Evolutionary conservation across 192 early-diverging fungal species (phyloP).

Genomic region (Cladochytrium replicatum): DNA sequence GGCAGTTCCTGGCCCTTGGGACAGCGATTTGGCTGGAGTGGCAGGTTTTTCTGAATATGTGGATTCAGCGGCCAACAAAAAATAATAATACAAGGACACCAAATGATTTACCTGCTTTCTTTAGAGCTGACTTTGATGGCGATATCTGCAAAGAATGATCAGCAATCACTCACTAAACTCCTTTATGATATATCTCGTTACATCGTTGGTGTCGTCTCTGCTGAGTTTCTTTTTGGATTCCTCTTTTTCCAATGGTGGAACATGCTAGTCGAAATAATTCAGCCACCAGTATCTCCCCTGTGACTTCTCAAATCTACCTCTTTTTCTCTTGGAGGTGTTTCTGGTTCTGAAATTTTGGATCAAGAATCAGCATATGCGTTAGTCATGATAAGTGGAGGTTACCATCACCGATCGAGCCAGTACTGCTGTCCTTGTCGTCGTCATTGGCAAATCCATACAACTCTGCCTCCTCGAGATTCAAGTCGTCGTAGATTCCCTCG

Average conservation of each 20-base stretch:
- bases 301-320: constrained; percentile 13
- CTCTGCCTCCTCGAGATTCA: constrained; percentile 87
- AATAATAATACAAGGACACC: too few species aligned
- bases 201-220: constrained; percentile 9
- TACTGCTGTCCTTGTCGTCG: constrained; percentile 38
- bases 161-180: too few species aligned
- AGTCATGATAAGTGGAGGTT: background rate
- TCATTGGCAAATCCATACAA: constrained; percentile 69
- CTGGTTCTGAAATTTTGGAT: constrained; percentile 17
- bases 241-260: background rate
- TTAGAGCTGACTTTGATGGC: too few species aligned
- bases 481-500: constrained; percentile 85
- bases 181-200: too few species aligned
- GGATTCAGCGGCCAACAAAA: too few species aligned
- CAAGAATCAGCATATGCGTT: background rate
- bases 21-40: too few species aligned
- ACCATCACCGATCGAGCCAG: constrained; percentile 9
- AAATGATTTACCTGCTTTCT: too few species aligned
- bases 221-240: constrained; percentile 3
- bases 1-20: too few species aligned
- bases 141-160: too few species aligned
- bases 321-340: constrained; percentile 26
- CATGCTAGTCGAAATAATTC: background rate
- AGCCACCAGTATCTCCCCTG: too few species aligned
- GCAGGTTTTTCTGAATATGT: constrained; percentile 1